Evolutionary conservation across 768 basidiomycete species (phyloP).

Genomic region (Phaeotremella fagi): DNA sequence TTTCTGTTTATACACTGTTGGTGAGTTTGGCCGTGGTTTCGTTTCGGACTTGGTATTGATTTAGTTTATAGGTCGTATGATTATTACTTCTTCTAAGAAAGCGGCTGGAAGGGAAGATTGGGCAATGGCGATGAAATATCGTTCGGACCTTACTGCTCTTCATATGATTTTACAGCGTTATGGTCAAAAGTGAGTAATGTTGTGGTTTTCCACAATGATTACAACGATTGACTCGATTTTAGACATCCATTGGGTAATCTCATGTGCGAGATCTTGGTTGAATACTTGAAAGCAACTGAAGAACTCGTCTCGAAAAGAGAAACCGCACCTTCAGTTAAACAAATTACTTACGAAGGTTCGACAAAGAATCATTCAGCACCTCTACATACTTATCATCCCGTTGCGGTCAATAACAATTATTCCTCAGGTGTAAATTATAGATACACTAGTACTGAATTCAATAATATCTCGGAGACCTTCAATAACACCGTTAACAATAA

Average conservation of each 20-base stretch:
- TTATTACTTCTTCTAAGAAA: constrained; percentile 18
- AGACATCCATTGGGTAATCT: constrained; percentile 15
- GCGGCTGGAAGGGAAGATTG: constrained; percentile 9
- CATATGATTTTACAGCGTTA: constrained; percentile 3
- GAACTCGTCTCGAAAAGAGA: neutral
- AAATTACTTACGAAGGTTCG: neutral
- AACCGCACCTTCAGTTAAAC: neutral
- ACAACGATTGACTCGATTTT: neutral
- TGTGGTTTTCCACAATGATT: too few species aligned
- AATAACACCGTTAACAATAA: too few species aligned
- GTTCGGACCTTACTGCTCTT: constrained; percentile 18
- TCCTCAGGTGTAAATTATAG: neutral
- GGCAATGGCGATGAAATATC: constrained; percentile 16
- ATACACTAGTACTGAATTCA: neutral
- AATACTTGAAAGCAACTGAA: constrained; percentile 1
- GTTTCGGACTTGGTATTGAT: constrained; percentile 14
- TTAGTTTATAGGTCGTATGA: constrained; percentile 19
- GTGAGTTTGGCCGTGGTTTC: neutral
- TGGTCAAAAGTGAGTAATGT: constrained; percentile 7
- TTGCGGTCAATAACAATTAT: neutral
- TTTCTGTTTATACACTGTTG: constrained; percentile 11
- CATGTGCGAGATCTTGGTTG: constrained; percentile 14
- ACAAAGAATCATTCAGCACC: too few species aligned
- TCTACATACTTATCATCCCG: neutral
- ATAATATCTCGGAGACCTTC: too few species aligned